These are phyloP conservation scores for Zopfia rhizophila DNA, from an alignment of 2,329 filamentous ascomycete species.

Conservation along the genomic window DNA sequence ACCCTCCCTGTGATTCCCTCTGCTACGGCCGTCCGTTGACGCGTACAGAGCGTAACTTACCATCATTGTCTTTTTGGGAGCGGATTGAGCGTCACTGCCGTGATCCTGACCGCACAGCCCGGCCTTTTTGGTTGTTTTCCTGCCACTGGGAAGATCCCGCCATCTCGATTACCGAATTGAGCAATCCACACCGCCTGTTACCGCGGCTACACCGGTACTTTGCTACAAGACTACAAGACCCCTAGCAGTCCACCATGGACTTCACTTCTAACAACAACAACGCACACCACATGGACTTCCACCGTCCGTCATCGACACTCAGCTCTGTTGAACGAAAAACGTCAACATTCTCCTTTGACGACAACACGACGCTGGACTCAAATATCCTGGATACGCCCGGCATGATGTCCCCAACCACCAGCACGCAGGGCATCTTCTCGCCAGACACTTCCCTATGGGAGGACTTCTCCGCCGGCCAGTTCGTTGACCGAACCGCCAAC, in stretches of 20 bases:
- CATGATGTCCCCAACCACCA: constrained; percentile 62
- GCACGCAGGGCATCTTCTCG: constrained; percentile 62
- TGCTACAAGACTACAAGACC: constrained; percentile 52
- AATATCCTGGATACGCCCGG: constrained; percentile 51
- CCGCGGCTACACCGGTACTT: constrained; percentile 52
- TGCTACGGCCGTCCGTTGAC: constrained; percentile 17
- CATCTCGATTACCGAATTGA: constrained; percentile 44
- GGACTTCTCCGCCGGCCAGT: constrained; percentile 54
- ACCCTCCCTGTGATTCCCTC: constrained; percentile 3
- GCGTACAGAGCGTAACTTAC: too few species aligned
- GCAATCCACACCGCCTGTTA: constrained; percentile 53
- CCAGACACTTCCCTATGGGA: constrained; percentile 62
- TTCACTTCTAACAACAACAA: constrained; percentile 35
- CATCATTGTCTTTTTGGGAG: not conserved
- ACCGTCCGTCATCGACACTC: constrained; percentile 49
- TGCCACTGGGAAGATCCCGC: constrained; percentile 26
- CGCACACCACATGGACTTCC: constrained; percentile 49
- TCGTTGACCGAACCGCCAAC: constrained; percentile 49
- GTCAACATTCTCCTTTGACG: constrained; percentile 58
- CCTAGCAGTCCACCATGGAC: constrained; percentile 53
- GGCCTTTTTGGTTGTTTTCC: constrained; percentile 22
- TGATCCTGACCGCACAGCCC: constrained; percentile 5
- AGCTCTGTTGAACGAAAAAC: constrained; percentile 51
- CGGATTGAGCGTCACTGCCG: not conserved
- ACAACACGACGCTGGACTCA: constrained; percentile 64